A percentile compares a stretch with the other conserved stretches of the same genome.
Conservation (phyloP, 148 eudicot species). For the Polygonum aviculare region DNA sequence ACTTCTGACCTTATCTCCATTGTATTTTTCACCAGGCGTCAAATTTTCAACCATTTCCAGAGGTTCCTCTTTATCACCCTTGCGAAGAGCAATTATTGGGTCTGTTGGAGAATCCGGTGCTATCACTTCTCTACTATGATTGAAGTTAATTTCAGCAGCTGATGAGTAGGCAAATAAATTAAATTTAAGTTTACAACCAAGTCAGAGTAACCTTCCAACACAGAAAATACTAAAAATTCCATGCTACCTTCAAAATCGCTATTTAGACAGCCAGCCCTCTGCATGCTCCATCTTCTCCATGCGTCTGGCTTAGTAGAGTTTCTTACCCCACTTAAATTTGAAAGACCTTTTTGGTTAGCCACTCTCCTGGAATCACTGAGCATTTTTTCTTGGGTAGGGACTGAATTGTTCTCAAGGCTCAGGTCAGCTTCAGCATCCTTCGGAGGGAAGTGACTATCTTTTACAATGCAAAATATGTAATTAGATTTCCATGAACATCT, state of each 20-base stretch:
- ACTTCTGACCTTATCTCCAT: slow-evolving; percentile 25
- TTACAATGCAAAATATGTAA: slow-evolving; percentile 22
- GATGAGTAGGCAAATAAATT: slow-evolving; percentile 12
- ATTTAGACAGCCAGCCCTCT: slow-evolving; percentile 40
- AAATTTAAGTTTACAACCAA: background rate
- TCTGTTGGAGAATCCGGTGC: slow-evolving; percentile 18
- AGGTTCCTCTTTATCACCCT: slow-evolving; percentile 20
- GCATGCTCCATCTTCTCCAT: slow-evolving; percentile 62
- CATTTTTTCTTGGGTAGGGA: slow-evolving; percentile 21
- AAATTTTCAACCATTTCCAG: slow-evolving; percentile 4
- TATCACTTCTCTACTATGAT: slow-evolving; percentile 11
- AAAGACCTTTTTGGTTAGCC: background rate
- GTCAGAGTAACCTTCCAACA: background rate
- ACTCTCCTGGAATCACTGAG: slow-evolving; percentile 11
- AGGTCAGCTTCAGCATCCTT: slow-evolving; percentile 15
- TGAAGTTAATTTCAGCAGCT: slow-evolving; percentile 56
- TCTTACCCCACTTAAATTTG: slow-evolving; percentile 20
- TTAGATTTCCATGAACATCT: slow-evolving; percentile 13
- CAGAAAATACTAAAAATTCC: background rate
- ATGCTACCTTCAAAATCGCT: slow-evolving; percentile 59
- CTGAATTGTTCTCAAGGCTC: background rate
- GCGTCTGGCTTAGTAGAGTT: slow-evolving; percentile 31
- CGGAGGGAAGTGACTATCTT: slow-evolving; percentile 40
- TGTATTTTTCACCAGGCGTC: background rate
- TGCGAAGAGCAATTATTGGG: slow-evolving; percentile 16